Percentiles rank a stretch among this genome's conserved stretches.
phyloP scores from a whole-genome alignment of 2,329 filamentous ascomycete species.

The Neopestalotiopsis sp. region DNA sequence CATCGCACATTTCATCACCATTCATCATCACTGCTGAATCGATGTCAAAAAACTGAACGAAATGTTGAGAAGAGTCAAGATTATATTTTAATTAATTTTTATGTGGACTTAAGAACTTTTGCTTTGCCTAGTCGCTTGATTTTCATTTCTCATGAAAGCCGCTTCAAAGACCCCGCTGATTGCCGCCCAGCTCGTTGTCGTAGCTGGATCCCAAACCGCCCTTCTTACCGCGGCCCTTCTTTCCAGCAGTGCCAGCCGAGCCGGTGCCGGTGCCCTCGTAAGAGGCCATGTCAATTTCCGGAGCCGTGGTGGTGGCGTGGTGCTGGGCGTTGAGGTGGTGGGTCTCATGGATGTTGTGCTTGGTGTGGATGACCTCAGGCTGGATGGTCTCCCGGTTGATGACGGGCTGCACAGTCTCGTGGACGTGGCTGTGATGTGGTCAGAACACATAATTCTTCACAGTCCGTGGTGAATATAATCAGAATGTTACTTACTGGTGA shows the following conservation, averaged over 20 bases:
- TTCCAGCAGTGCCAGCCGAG: not conserved
- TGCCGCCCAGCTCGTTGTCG: not conserved
- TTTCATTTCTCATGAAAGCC: not conserved
- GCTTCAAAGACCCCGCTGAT: not conserved
- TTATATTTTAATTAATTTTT: not conserved
- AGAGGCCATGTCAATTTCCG: not conserved
- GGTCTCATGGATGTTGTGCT: slow-evolving; percentile 4
- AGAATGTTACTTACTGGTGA: too few relatives aligned
- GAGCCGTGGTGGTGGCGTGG: not conserved
- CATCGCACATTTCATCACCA: too few relatives aligned
- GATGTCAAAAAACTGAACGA: too few relatives aligned
- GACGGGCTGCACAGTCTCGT: slow-evolving; percentile 12
- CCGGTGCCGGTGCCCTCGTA: not conserved
- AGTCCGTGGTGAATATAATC: too few relatives aligned
- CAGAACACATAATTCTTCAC: too few relatives aligned
- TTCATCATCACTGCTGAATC: too few relatives aligned
- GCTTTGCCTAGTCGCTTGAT: not conserved
- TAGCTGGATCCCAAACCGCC: not conserved
- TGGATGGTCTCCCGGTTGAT: slow-evolving; percentile 12
- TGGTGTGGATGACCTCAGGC: slow-evolving; percentile 7
- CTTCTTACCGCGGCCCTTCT: not conserved
- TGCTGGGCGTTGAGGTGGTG: slow-evolving; percentile 11
- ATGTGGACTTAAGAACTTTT: not conserved
- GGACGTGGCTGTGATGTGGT: not conserved
- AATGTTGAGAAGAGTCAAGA: not conserved